Evolutionary conservation across 2,329 filamentous ascomycete species (phyloP), one percentile per base, ranked within the genome.

Genomic region (Aspergillus latus): DNA sequence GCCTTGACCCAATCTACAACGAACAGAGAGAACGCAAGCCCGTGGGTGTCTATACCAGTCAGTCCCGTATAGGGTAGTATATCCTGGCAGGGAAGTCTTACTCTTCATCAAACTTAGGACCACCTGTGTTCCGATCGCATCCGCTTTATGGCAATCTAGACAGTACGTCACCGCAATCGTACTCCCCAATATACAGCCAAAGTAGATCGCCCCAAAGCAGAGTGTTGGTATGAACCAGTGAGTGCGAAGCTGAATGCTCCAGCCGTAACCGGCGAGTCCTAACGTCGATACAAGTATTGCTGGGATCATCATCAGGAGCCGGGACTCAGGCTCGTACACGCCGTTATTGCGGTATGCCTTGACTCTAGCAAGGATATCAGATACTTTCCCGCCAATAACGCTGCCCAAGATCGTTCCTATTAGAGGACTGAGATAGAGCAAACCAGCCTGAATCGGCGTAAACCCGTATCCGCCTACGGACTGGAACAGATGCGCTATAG

Each of bases 21-120:
- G n/a, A 55, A 55, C 10, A 55, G 15, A 16, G 53, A 55, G 26
- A 55, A 55, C 10, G 47, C 53, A 0, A 55, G n/a, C 1, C 53
- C 53, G 15, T 55, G 46, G 30, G n/a, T 26, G 28, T 55, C 53
- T 55, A 44, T 11, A 21, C 26, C 2, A 30, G 28, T 49, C 42
- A 50, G 37, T 6, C 39, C 1, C 8, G 11, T 45, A 45, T 30
- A n/a, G 15, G 2, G 10, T 8, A 5, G 10, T 16, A 4, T 0
- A 29, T 21, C 21, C 21, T 21, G 21, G 21, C 21, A 48, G 5
- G 6, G 11, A 16, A 13, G 30, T 37, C 53, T n/a, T 8, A 55
- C 53, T 55, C 40, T 55, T 55, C n/a, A 36, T 21, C 9, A 55
- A 11, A 28, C 46, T 55, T 8, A 55, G 10, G 5, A 55, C 6